Evolutionary conservation across 106 monocot genomes (phyloP).

Genomic region (Dioscorea dumetorum): DNA sequence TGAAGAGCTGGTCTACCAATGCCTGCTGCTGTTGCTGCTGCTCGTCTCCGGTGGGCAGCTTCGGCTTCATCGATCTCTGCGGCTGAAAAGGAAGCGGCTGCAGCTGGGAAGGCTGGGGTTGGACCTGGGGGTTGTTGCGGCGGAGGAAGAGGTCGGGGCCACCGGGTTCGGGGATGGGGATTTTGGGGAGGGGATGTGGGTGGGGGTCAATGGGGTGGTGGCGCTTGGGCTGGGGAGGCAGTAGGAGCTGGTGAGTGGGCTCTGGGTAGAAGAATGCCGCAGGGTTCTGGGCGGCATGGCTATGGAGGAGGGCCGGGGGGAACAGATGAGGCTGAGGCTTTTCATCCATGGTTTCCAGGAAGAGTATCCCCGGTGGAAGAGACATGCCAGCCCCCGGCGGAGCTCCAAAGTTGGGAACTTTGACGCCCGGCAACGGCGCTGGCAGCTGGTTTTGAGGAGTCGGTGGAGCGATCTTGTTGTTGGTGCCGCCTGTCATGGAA

Average conservation of each 20-base stretch:
- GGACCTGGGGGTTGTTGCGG: constrained; percentile 11
- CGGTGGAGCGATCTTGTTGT: background rate
- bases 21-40: constrained; percentile 38
- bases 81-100: background rate
- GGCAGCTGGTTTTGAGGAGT: background rate
- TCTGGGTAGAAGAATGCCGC: background rate
- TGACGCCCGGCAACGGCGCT: background rate
- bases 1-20: constrained; percentile 53
- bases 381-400: background rate
- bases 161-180: background rate
- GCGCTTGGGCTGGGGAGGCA: constrained; percentile 13
- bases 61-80: constrained; percentile 22
- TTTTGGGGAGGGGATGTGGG: background rate
- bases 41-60: constrained; percentile 1
- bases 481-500: background rate
- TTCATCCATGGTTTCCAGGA: constrained; percentile 32
- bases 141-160: background rate
- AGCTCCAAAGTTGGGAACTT: constrained; percentile 1
- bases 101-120: background rate
- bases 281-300: constrained; percentile 12
- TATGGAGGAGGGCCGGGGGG: constrained; percentile 1
- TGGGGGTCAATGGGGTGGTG: background rate
- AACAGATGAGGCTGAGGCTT: constrained; percentile 21
- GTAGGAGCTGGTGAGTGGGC: background rate
- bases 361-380: constrained; percentile 17